Evolutionary conservation across 305 asterid species (phyloP).

Genomic region (Fraxinus paxiana): DNA sequence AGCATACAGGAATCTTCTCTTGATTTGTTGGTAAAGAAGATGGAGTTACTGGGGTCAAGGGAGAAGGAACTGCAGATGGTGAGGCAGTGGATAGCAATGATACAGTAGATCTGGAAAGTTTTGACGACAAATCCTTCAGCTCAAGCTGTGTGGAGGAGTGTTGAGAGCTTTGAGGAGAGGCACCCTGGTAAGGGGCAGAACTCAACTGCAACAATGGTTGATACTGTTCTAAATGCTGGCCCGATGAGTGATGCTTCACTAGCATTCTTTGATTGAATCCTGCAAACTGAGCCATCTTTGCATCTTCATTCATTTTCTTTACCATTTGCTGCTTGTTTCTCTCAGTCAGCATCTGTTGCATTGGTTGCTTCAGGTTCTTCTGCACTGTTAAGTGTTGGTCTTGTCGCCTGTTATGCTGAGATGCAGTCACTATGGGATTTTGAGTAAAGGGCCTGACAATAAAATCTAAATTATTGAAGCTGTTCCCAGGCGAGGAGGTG

Average conservation of each 20-base stretch:
- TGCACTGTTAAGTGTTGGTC: conserved; percentile 16
- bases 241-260: background rate
- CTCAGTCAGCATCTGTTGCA: conserved; percentile 25
- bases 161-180: conserved; percentile 37
- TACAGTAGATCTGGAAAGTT: conserved; percentile 25
- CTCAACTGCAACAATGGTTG: conserved; percentile 11
- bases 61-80: conserved; percentile 35
- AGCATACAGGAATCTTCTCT: conserved; percentile 22
- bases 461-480: conserved; percentile 26
- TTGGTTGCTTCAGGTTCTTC: conserved; percentile 35
- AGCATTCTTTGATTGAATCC: conserved; percentile 25
- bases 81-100: conserved; percentile 28
- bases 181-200: conserved; percentile 14
- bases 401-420: conserved; percentile 25
- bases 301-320: conserved; percentile 28
- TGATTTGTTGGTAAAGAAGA: conserved; percentile 33
- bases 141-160: conserved; percentile 32
- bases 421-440: conserved; percentile 3
- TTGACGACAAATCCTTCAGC: conserved; percentile 31
- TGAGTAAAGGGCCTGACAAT: conserved; percentile 9
- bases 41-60: conserved; percentile 41
- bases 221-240: background rate
- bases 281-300: conserved; percentile 19
- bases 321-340: conserved; percentile 30
- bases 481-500: conserved; percentile 20